Conservation (phyloP, 495 filamentous ascomycete genomes). For the Hypoxylon lenormandii region DNA sequence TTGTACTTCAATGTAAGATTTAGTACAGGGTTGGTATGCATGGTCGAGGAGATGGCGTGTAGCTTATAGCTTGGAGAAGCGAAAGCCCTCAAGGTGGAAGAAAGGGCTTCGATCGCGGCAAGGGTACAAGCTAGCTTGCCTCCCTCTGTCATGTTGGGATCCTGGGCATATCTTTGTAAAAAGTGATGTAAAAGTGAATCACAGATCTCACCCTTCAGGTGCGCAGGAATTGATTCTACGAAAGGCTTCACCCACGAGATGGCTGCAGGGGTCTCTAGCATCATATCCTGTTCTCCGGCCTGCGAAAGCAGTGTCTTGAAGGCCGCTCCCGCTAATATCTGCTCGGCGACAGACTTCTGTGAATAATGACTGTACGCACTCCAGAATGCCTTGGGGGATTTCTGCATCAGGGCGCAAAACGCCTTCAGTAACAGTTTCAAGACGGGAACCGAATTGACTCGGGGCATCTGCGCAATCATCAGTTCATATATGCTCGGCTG, state of each 20-base stretch:
- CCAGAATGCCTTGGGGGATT: slow-evolving; percentile 84
- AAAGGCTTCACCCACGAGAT: slow-evolving; percentile 78
- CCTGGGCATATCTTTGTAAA: slow-evolving; percentile 72
- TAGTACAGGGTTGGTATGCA: slow-evolving; percentile 65
- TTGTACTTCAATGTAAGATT: slow-evolving; percentile 63
- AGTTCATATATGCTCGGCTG: slow-evolving; percentile 76
- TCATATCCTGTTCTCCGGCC: slow-evolving; percentile 67
- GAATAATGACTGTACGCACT: slow-evolving; percentile 82
- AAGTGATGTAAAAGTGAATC: slow-evolving; percentile 76
- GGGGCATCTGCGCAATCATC: slow-evolving; percentile 77
- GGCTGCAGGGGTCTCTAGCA: slow-evolving; percentile 66
- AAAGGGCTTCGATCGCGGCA: slow-evolving; percentile 61
- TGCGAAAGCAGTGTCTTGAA: slow-evolving; percentile 70
- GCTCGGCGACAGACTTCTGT: slow-evolving; percentile 77
- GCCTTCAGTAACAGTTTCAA: slow-evolving; percentile 73
- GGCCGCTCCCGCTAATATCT: slow-evolving; percentile 77
- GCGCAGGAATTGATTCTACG: slow-evolving; percentile 77
- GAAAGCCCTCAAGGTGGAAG: slow-evolving; percentile 60
- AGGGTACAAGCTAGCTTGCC: slow-evolving; percentile 60
- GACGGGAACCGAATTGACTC: slow-evolving; percentile 65
- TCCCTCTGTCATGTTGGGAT: slow-evolving; percentile 49
- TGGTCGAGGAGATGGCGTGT: slow-evolving; percentile 60
- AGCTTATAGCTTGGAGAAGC: slow-evolving; percentile 54
- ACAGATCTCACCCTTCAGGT: slow-evolving; percentile 77
- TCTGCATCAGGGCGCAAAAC: slow-evolving; percentile 74